These are phyloP conservation scores for Amniculicola lignicola DNA, from an alignment of 495 filamentous ascomycete species.

Conservation along the genomic window DNA sequence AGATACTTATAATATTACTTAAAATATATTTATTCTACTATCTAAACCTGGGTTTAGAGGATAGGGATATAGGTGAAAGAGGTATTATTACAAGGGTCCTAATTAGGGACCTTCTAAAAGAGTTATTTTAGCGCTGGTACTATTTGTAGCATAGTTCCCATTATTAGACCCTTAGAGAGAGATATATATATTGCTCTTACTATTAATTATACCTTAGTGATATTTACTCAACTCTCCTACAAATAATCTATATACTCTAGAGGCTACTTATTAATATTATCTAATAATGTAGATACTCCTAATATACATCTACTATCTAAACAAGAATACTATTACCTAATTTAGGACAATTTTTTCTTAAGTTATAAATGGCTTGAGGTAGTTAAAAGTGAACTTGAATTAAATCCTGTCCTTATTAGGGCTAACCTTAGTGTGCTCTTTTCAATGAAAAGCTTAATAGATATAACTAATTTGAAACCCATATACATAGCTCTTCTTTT, in stretches of 20 bases:
- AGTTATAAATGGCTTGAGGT: slow-evolving; percentile 17
- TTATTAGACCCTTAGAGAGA: slow-evolving; percentile 13
- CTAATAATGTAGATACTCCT: slow-evolving; percentile 7
- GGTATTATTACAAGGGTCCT: slow-evolving; percentile 2
- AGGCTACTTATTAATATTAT: slow-evolving; percentile 9
- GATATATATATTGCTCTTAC: slow-evolving; percentile 12
- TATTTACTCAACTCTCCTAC: slow-evolving; percentile 9
- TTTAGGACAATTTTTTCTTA: slow-evolving; percentile 17
- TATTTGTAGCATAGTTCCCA: slow-evolving; percentile 19
- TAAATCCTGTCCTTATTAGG: slow-evolving; percentile 18
- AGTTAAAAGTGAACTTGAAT: slow-evolving; percentile 17
- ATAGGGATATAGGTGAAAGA: not conserved
- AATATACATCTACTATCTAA: slow-evolving; percentile 10
- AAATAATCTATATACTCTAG: slow-evolving; percentile 15
- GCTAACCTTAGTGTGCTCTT: slow-evolving; percentile 8
- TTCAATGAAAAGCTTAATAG: too few relatives aligned
- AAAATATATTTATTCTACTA: not conserved
- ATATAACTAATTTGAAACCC: slow-evolving; percentile 6
- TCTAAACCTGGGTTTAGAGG: too few relatives aligned
- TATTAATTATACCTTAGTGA: not conserved
- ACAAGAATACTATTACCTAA: slow-evolving; percentile 5
- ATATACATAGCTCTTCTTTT: slow-evolving; percentile 13
- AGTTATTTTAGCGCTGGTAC: slow-evolving; percentile 9
- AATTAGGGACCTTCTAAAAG: slow-evolving; percentile 10
- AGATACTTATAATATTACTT: slow-evolving; percentile 1